Percentiles rank a stretch among this genome's conserved stretches.
Conservation (phyloP, 345 rosid species). For the Sisymbrium irio region DNA sequence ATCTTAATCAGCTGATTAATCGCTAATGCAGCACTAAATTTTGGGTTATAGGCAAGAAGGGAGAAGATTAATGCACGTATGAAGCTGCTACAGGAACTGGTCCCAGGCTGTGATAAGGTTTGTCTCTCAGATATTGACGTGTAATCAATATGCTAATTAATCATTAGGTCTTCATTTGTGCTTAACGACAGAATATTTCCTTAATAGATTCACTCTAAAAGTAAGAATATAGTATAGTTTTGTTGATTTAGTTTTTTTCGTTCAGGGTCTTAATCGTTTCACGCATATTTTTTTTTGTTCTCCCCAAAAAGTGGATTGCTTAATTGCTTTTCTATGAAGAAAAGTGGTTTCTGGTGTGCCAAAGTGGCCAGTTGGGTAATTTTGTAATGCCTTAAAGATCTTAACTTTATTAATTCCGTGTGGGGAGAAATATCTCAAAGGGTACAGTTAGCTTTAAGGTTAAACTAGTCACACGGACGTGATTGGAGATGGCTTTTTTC, state of each 20-base stretch:
- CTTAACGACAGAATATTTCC: conserved; percentile 26
- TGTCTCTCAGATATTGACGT: conserved; percentile 21
- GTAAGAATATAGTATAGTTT: conserved; percentile 5
- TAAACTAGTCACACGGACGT: conserved; percentile 25
- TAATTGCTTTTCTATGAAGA: conserved; percentile 23
- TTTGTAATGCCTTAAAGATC: conserved; percentile 23
- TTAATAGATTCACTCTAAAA: conserved; percentile 28
- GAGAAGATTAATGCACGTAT: conserved; percentile 76
- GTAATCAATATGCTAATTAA: conserved; percentile 40
- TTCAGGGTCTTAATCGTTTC: conserved; percentile 14
- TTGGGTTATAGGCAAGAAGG: conserved; percentile 56
- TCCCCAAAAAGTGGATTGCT: conserved; percentile 23
- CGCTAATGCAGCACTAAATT: conserved; percentile 2
- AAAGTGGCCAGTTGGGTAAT: conserved; percentile 27
- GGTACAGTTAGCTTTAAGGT: conserved; percentile 33
- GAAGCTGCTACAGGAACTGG: conserved; percentile 80
- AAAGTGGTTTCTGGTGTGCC: conserved; percentile 28
- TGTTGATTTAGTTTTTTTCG: conserved; percentile 7
- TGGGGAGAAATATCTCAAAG: conserved; percentile 17
- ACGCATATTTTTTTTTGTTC: neutral
- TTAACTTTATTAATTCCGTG: conserved; percentile 1
- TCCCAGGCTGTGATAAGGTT: conserved; percentile 90
- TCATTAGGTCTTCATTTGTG: conserved; percentile 43
- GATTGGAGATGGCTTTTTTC: conserved; percentile 22
- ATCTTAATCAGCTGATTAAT: conserved; percentile 23